Conservation (phyloP, 2,329 filamentous ascomycete genomes). For the Cordyceps farinosa region DNA sequence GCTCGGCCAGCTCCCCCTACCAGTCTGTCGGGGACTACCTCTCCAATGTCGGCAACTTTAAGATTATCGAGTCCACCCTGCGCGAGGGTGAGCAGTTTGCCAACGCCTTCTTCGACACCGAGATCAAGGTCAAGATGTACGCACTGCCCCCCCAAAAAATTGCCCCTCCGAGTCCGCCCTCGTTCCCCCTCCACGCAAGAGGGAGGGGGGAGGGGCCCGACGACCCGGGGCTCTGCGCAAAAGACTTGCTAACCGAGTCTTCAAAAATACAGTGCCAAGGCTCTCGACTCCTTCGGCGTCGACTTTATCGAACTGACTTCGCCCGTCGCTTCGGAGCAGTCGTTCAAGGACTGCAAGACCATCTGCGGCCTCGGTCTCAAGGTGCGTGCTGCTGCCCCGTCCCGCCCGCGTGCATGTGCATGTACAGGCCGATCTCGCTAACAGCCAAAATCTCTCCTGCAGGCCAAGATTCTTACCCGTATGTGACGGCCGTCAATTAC, state of each 20-base stretch:
- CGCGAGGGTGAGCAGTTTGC: conserved; percentile 76
- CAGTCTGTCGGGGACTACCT: conserved; percentile 72
- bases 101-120: conserved; percentile 71
- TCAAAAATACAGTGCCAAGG: not conserved
- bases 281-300: conserved; percentile 58
- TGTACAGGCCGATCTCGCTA: not conserved
- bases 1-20: conserved; percentile 44
- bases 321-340: conserved; percentile 82
- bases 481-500: not conserved
- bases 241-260: conserved; percentile 40
- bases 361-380: conserved; percentile 94
- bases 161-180: not conserved
- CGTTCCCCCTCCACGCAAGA: not conserved
- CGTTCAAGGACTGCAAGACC: conserved; percentile 77
- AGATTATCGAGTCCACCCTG: conserved; percentile 61
- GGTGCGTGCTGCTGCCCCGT: conserved; percentile 36
- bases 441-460: not conserved
- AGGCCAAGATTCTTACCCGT: conserved; percentile 59
- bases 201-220: not conserved
- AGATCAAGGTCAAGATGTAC: conserved; percentile 14
- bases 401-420: no score
- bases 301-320: conserved; percentile 91
- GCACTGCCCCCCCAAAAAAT: not conserved
- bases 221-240: not conserved
- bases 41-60: conserved; percentile 31